Percentiles rank a stretch among this genome's conserved stretches.
These are phyloP conservation scores for Geosmithia morbida DNA, from an alignment of 2,329 filamentous ascomycete genomes.

Conservation along the genomic window DNA sequence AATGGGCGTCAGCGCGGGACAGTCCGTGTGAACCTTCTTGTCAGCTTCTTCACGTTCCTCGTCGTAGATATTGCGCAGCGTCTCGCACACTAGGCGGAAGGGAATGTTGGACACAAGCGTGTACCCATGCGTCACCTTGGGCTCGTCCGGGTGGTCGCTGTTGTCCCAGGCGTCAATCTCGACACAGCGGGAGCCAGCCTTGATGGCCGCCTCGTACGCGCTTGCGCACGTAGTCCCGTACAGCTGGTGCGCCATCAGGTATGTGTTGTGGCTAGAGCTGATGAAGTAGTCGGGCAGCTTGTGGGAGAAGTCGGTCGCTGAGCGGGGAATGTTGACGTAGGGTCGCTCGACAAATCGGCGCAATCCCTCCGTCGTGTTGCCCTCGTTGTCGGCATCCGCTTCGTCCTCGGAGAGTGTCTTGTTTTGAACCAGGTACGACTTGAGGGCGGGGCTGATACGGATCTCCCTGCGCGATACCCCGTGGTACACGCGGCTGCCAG, in stretches of 20 bases:
- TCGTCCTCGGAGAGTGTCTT: constrained; percentile 33
- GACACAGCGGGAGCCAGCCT: constrained; percentile 51
- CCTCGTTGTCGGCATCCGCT: constrained; percentile 24
- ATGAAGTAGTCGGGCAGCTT: constrained; percentile 58
- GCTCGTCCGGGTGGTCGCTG: constrained; percentile 42
- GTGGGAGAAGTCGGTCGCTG: constrained; percentile 40
- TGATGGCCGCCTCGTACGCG: constrained; percentile 49
- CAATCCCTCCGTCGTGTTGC: constrained; percentile 29
- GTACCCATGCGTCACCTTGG: constrained; percentile 57
- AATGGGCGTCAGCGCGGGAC: constrained; percentile 36
- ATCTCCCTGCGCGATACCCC: constrained; percentile 36
- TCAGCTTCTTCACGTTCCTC: constrained; percentile 32
- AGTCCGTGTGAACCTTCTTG: constrained; percentile 9
- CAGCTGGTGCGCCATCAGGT: constrained; percentile 55
- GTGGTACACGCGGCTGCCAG: constrained; percentile 46
- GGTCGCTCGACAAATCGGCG: constrained; percentile 37
- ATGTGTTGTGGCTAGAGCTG: constrained; percentile 62
- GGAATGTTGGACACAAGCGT: constrained; percentile 52
- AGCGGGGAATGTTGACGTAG: constrained; percentile 39
- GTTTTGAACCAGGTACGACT: constrained; percentile 38
- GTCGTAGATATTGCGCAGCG: constrained; percentile 47
- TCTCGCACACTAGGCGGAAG: constrained; percentile 51
- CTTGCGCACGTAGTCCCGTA: constrained; percentile 46
- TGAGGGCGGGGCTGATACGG: constrained; percentile 43
- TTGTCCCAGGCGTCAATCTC: constrained; percentile 65